Evolutionary conservation across 2,329 filamentous ascomycete species (phyloP).

Genomic region (Diaporthe sp.): DNA sequence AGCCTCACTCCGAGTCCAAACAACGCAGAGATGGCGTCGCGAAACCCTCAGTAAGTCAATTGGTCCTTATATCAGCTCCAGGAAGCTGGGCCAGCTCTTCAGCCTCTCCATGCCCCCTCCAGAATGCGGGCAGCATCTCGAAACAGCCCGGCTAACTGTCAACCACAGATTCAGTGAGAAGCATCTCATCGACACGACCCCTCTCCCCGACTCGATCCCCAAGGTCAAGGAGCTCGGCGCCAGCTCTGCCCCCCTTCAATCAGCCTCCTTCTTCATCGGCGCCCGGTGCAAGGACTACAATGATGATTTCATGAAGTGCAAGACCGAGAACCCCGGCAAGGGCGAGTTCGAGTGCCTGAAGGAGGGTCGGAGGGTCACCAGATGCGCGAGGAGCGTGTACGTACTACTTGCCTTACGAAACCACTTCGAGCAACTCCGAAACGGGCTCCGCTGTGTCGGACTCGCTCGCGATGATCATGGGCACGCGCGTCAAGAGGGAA

Average conservation of each 20-base stretch:
- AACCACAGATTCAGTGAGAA: constrained; percentile 88
- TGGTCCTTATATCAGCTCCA: background rate
- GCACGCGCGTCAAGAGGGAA: no score
- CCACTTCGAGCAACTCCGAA: background rate
- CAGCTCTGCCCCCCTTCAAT: constrained; percentile 91
- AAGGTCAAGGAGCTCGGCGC: constrained; percentile 94
- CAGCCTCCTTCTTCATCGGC: constrained; percentile 96
- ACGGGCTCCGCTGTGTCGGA: background rate
- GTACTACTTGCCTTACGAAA: constrained; percentile 54
- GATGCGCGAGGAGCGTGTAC: constrained; percentile 96
- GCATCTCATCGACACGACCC: constrained; percentile 94
- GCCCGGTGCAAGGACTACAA: constrained; percentile 95
- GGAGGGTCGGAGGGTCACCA: constrained; percentile 95
- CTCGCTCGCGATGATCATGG: background rate
- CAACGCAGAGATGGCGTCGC: constrained; percentile 69
- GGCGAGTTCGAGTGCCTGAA: constrained; percentile 96
- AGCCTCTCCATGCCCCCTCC: background rate
- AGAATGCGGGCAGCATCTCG: background rate
- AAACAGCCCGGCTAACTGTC: constrained; percentile 31
- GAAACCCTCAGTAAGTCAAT: constrained; percentile 69
- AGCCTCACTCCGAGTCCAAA: constrained; percentile 47
- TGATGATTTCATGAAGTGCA: constrained; percentile 99
- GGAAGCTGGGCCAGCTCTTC: background rate
- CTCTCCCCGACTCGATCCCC: constrained; percentile 91
- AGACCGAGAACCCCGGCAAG: constrained; percentile 90